Evolutionary conservation across 495 filamentous ascomycete genomes (phyloP).

Genomic region (Penicillium cataractarum): DNA sequence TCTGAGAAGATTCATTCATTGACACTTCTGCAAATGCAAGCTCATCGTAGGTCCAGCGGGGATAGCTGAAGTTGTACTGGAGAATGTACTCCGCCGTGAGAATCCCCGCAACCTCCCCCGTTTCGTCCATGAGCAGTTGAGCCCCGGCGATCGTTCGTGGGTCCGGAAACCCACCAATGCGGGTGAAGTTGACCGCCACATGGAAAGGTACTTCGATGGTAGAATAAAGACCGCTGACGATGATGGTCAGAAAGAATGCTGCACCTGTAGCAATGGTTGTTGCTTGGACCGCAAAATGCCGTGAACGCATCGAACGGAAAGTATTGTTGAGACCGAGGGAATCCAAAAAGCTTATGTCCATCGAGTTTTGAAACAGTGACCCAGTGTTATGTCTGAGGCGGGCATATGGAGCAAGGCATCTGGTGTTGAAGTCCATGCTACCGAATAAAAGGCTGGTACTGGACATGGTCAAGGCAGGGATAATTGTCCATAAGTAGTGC

Average conservation of each 20-base stretch:
- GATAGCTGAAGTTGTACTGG: conserved; percentile 17
- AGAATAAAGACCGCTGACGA: conserved; percentile 21
- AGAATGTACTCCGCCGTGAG: conserved; percentile 16
- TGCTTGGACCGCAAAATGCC: conserved; percentile 17
- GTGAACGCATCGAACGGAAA: not conserved
- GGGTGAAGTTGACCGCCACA: conserved; percentile 6
- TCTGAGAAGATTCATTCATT: not conserved
- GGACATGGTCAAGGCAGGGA: conserved; percentile 18
- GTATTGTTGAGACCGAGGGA: not conserved
- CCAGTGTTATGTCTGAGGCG: conserved; percentile 3
- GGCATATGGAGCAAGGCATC: conserved; percentile 19
- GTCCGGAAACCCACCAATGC: conserved; percentile 6
- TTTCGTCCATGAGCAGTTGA: not conserved
- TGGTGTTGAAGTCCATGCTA: conserved; percentile 18
- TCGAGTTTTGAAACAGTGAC: conserved; percentile 9
- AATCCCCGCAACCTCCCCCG: not conserved
- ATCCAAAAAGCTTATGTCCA: conserved; percentile 14
- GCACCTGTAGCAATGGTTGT: conserved; percentile 13
- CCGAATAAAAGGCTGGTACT: conserved; percentile 7
- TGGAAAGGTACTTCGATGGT: conserved; percentile 8
- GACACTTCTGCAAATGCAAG: conserved; percentile 17
- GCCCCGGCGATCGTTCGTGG: conserved; percentile 5
- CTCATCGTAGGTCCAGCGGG: conserved; percentile 19
- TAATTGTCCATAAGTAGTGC: conserved; percentile 21
- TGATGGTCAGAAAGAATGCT: conserved; percentile 16